Base-by-base conservation (phyloP, 2,329 filamentous ascomycete species). In the Scleromitrula shiraiana region DNA sequence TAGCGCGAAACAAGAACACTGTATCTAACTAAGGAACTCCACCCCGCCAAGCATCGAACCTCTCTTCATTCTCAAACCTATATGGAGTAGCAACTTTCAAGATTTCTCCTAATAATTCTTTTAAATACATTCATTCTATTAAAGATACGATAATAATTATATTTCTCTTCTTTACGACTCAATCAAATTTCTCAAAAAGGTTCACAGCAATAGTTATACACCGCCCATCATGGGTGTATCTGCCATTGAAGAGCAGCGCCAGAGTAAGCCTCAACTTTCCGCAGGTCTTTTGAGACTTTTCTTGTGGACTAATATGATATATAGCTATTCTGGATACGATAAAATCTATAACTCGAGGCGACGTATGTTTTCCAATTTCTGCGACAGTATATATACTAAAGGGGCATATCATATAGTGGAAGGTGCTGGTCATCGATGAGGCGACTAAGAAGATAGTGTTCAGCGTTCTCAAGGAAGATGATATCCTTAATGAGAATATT, bases 401-500 rank as follows among this genome's bases (percentile, higher is more conserved):
- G 46, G 8, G 27, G 29, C 36, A 40, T 48, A 32, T 56, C 36
- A 40, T 48, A 32, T 56, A 96, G 89, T 98, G 93, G 93, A 98
- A 97, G 78, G 87, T 96, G 57, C 73, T 98, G 58, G 83, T 98
- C 45, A 74, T 96, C 61, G 93, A 98, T 69, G 82, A 87, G 58
- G 76, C 74, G 49, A 90, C 88, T 65, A 83, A 83, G 65, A 90
- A 85, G 67, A 78, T 98, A 59, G 77, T 98, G 60, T 84, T 95
- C 69, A 95, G 91, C 73, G 85, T 88, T 39, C 80, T 91, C 65
- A 91, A 88, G 62, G 86, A 96, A 72, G 91, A 98, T 78, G 88
- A 96, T 62, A 94, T 98, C 57, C 83, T 98, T 69, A 94, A 95
- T 65, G 82, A 89, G 69, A 95, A 95, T 66, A 87, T 98, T 68